These are phyloP conservation scores for Rhizopogon rudus DNA, from an alignment of 768 basidiomycete species.

Conservation along the genomic window DNA sequence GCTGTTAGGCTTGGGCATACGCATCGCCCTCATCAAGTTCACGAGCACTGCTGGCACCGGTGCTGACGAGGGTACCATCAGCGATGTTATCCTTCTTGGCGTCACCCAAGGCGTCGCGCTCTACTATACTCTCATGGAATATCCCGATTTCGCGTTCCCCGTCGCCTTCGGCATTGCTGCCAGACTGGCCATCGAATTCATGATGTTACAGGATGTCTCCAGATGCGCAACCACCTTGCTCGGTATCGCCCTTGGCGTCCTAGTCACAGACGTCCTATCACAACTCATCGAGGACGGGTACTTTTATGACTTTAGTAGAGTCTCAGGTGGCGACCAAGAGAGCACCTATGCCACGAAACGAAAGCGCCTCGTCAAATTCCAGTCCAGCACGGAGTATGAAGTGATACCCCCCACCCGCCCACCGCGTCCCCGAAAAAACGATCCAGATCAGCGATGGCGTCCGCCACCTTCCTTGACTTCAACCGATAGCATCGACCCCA, in stretches of 20 bases:
- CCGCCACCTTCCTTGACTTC: conserved; percentile 57
- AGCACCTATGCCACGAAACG: conserved; percentile 21
- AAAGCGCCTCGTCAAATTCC: conserved; percentile 44
- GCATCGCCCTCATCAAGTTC: conserved; percentile 60
- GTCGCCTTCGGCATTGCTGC: conserved; percentile 53
- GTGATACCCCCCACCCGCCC: conserved; percentile 19
- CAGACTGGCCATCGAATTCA: conserved; percentile 64
- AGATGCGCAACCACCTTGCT: conserved; percentile 57
- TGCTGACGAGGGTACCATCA: conserved; percentile 34
- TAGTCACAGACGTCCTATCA: conserved; percentile 67
- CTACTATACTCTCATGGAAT: conserved; percentile 57
- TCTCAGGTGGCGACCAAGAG: conserved; percentile 13
- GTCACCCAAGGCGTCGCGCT: conserved; percentile 74
- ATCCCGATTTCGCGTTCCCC: conserved; percentile 47
- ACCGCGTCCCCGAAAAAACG: conserved; percentile 21
- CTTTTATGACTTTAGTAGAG: conserved; percentile 21
- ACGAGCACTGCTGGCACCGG: conserved; percentile 35
- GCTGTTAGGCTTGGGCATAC: conserved; percentile 69
- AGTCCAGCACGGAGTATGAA: conserved; percentile 31
- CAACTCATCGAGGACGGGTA: conserved; percentile 54
- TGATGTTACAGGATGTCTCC: conserved; percentile 44
- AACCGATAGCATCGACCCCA: conserved; percentile 59
- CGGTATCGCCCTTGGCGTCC: conserved; percentile 63
- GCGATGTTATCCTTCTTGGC: conserved; percentile 62
- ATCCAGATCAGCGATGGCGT: conserved; percentile 26